These are phyloP conservation scores for Phialophora expanda DNA, from an alignment of 2,329 filamentous ascomycete genomes.

Conservation along the genomic window DNA sequence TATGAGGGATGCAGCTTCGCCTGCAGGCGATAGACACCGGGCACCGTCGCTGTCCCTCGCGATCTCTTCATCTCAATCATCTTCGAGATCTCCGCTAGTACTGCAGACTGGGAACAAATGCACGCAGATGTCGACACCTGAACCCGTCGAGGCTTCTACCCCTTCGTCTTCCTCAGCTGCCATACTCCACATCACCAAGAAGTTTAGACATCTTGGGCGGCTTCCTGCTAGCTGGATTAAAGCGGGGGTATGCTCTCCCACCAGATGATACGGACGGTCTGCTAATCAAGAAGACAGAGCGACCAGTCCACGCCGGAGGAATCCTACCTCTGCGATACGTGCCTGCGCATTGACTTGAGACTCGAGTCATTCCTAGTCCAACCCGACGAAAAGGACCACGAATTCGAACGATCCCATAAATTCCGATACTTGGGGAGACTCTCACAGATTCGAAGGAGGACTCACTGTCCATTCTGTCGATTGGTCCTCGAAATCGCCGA, in stretches of 20 bases:
- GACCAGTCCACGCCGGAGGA: constrained; percentile 27
- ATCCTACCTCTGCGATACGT: constrained; percentile 39
- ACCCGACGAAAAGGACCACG: constrained; percentile 25
- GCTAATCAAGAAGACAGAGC: constrained; percentile 26
- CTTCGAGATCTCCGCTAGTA: constrained; percentile 16
- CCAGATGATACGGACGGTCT: neutral
- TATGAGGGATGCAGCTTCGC: constrained; percentile 11
- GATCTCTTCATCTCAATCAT: constrained; percentile 22
- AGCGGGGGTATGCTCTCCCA: constrained; percentile 18
- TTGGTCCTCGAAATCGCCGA: constrained; percentile 39
- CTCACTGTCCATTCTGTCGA: constrained; percentile 39
- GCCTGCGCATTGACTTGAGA: constrained; percentile 34
- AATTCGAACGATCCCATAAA: constrained; percentile 31
- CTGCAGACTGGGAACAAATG: constrained; percentile 18
- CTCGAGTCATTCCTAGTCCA: constrained; percentile 37
- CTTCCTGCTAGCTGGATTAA: constrained; percentile 35
- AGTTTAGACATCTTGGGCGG: constrained; percentile 34
- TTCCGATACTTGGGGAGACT: constrained; percentile 37
- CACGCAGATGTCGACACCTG: constrained; percentile 35
- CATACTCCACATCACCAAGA: constrained; percentile 34
- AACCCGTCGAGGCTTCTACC: constrained; percentile 24
- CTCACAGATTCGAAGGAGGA: constrained; percentile 34
- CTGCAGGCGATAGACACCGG: constrained; percentile 12
- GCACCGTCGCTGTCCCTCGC: constrained; percentile 12
- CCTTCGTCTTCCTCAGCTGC: constrained; percentile 20